Conservation (phyloP, 2,329 filamentous ascomycete species). For the Talaromyces atroroseus region DNA sequence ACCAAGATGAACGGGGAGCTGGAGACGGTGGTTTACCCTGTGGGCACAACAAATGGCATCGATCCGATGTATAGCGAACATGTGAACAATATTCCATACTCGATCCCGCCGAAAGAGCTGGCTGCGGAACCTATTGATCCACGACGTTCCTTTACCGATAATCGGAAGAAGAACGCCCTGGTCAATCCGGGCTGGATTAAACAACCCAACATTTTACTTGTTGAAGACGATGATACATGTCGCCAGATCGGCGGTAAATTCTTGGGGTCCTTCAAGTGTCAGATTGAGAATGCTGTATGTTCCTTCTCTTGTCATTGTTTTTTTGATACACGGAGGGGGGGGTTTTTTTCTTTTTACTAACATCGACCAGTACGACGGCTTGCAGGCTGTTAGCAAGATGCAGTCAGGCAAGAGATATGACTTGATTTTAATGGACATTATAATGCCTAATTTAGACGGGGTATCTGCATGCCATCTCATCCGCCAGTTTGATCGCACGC, state of each 20-base stretch:
- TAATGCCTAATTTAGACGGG: constrained; percentile 94
- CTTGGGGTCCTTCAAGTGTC: constrained; percentile 58
- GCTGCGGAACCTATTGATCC: constrained; percentile 43
- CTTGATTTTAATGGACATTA: constrained; percentile 83
- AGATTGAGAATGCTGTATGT: constrained; percentile 59
- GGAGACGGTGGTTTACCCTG: constrained; percentile 78
- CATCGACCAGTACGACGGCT: constrained; percentile 70
- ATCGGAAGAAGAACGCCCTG: constrained; percentile 56
- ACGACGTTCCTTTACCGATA: constrained; percentile 42
- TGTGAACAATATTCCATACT: constrained; percentile 88
- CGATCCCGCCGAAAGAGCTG: constrained; percentile 61
- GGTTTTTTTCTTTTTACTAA: constrained; percentile 12
- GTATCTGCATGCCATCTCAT: constrained; percentile 93
- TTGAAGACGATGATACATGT: constrained; percentile 72
- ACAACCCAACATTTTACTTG: constrained; percentile 75
- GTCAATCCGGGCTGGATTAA: constrained; percentile 61
- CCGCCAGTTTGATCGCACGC: constrained; percentile 73
- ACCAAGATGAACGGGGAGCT: constrained; percentile 51
- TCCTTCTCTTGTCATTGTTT: background rate
- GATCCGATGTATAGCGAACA: constrained; percentile 93
- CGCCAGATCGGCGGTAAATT: constrained; percentile 63
- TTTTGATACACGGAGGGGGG: background rate
- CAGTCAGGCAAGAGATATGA: constrained; percentile 60
- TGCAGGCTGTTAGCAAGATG: constrained; percentile 87
- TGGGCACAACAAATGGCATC: constrained; percentile 84